Percentiles rank a stretch among this genome's conserved stretches.
phyloP scores from a whole-genome alignment of 176 grass and related monocot genomes.

The Eleusine coracana region DNA sequence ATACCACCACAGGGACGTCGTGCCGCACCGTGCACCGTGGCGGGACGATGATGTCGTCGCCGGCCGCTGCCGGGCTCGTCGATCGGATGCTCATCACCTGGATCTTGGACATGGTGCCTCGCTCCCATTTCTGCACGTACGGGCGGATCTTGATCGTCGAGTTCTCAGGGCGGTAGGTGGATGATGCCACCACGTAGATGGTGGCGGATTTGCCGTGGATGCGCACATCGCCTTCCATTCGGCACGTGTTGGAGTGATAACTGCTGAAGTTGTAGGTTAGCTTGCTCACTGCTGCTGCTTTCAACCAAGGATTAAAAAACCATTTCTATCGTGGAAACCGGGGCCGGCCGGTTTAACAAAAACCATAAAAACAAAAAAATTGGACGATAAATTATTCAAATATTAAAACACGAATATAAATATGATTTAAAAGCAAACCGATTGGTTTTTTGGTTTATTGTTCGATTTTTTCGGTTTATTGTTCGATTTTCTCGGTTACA shows the following conservation, averaged over 20 bases:
- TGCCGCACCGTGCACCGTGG: slow-evolving; percentile 44
- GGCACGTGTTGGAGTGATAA: slow-evolving; percentile 43
- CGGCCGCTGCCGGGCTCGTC: neutral
- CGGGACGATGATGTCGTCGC: neutral
- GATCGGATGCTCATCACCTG: slow-evolving; percentile 44
- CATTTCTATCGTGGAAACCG: too few species aligned
- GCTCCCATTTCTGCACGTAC: slow-evolving; percentile 58
- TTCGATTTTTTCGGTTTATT: too few species aligned
- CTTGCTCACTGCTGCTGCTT: neutral
- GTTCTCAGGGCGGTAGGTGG: slow-evolving; percentile 16
- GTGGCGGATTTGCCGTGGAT: slow-evolving; percentile 46
- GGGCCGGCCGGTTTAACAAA: too few species aligned
- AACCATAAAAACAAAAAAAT: too few species aligned
- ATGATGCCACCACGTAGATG: slow-evolving; percentile 41
- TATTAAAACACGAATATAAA: too few species aligned
- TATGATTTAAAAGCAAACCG: too few species aligned
- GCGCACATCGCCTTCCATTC: slow-evolving; percentile 68
- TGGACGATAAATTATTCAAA: too few species aligned
- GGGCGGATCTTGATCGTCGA: slow-evolving; percentile 48
- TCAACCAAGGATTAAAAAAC: too few species aligned
- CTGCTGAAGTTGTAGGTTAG: slow-evolving; percentile 54
- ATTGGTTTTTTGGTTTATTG: too few species aligned
- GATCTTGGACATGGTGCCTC: slow-evolving; percentile 27
- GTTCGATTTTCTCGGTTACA: too few species aligned
- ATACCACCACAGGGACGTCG: slow-evolving; percentile 58